Evolutionary conservation across 805 yeast genomes (phyloP).

Genomic region (Wickerhamomyces queroliae): DNA sequence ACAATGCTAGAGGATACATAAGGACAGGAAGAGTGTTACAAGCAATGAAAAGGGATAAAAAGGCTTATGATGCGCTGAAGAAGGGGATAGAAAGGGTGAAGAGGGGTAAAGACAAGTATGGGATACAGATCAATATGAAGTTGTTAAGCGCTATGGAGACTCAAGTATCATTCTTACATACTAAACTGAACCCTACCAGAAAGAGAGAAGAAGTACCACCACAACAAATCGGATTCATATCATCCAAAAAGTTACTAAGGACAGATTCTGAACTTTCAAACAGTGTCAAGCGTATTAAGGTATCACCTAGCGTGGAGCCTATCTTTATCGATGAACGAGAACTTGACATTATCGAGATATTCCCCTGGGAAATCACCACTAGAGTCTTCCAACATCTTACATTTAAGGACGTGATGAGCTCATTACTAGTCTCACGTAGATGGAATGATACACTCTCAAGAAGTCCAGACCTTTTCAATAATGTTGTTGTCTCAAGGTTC

Average conservation of each 20-base stretch:
- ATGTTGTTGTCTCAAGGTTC: conserved; percentile 8
- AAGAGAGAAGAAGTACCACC: no score
- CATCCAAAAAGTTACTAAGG: no score
- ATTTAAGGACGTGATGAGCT: conserved; percentile 3
- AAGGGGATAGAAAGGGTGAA: conserved; percentile 10
- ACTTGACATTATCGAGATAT: conserved; percentile 1
- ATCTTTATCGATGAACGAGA: no score
- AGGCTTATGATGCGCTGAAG: conserved; percentile 6
- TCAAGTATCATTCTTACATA: not conserved
- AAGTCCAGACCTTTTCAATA: conserved; percentile 11
- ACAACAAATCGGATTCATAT: no score
- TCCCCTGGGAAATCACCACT: conserved; percentile 11
- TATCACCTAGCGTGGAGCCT: no score
- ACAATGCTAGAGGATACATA: conserved; percentile 19
- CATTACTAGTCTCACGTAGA: conserved; percentile 7
- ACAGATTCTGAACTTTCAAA: no score
- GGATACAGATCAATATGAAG: conserved; percentile 9
- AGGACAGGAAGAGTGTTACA: conserved; percentile 12
- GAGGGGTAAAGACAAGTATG: conserved; percentile 7
- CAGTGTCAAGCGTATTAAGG: no score
- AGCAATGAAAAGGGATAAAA: conserved; percentile 1
- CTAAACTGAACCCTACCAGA: no score
- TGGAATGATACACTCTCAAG: conserved; percentile 13
- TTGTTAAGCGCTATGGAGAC: not conserved
- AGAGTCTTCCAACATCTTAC: conserved; percentile 1